A percentile compares a stretch with the other conserved stretches of the same genome.
phyloP scores from a whole-genome alignment of 1,139 yeast species.

The Petasospora rhodanensis region DNA sequence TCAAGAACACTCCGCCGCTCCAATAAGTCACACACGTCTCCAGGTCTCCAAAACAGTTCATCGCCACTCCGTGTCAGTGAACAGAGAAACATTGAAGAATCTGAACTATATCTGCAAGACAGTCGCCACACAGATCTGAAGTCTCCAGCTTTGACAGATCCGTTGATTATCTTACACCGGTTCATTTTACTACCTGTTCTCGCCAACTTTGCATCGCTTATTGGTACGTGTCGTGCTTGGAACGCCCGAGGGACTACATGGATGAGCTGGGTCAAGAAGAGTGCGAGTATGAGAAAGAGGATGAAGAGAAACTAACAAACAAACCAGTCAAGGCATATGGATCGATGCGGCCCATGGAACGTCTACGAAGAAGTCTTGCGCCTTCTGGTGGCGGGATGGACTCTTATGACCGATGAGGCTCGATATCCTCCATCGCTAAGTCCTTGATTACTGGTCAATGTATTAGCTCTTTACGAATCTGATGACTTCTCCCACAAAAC shows the following conservation, averaged over 20 bases:
- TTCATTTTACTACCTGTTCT: neutral
- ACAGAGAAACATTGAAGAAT: too few relatives aligned
- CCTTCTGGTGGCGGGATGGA: too few relatives aligned
- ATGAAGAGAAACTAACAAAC: conserved; percentile 3
- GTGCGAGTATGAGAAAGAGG: conserved; percentile 17
- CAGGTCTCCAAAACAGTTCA: conserved; percentile 11
- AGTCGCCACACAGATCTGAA: too few relatives aligned
- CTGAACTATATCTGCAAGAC: too few relatives aligned
- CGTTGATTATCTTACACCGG: too few relatives aligned
- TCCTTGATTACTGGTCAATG: neutral
- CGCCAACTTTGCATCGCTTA: conserved; percentile 8
- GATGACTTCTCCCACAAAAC: conserved; percentile 7
- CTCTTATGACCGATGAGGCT: too few relatives aligned
- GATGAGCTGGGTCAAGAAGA: conserved; percentile 4
- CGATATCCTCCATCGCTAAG: neutral
- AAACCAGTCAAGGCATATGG: too few relatives aligned
- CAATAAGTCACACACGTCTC: conserved; percentile 11
- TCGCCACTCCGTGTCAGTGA: too few relatives aligned
- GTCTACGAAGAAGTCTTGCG: too few relatives aligned
- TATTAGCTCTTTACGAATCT: conserved; percentile 4
- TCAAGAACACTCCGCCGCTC: conserved; percentile 16
- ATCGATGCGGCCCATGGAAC: too few relatives aligned
- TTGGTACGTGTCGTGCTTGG: too few relatives aligned
- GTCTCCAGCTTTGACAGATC: conserved; percentile 8
- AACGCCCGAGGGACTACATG: too few relatives aligned